Evolutionary conservation across 805 yeast genomes (phyloP).

Genomic region (Hanseniaspora valbyensis): DNA sequence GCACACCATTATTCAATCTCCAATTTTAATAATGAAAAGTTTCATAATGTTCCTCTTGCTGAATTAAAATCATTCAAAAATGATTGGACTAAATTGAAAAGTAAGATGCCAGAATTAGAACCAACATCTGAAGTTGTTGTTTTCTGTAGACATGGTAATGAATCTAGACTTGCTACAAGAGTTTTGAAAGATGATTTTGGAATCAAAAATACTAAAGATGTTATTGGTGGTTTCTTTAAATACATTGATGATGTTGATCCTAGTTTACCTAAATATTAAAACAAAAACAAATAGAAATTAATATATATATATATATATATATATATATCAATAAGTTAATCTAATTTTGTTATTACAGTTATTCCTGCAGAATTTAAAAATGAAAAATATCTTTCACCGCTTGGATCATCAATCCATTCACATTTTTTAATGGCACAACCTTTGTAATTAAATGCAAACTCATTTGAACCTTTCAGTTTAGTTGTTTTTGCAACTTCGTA

Average conservation of each 20-base stretch:
- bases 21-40: constrained; percentile 35
- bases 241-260: constrained; percentile 58
- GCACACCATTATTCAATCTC: constrained; percentile 62
- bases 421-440: constrained; percentile 37
- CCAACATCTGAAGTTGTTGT: constrained; percentile 37
- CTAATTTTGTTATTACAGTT: constrained; percentile 24
- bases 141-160: constrained; percentile 82
- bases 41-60: constrained; percentile 55
- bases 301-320: constrained; percentile 5
- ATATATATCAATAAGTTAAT: constrained; percentile 1
- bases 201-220: constrained; percentile 45
- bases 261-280: constrained; percentile 50
- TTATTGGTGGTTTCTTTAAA: constrained; percentile 63
- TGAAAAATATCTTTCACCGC: constrained; percentile 18
- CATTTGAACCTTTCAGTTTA: constrained; percentile 19
- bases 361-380: constrained; percentile 28
- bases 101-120: constrained; percentile 23
- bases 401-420: constrained; percentile 21
- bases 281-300: no score
- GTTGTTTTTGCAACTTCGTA: constrained; percentile 31
- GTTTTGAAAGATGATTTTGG: constrained; percentile 43
- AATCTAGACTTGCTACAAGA: constrained; percentile 68
- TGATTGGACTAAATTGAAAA: constrained; percentile 22
- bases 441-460: constrained; percentile 44
- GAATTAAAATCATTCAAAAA: constrained; percentile 30